phyloP scores from a whole-genome alignment of 1,284 basidiomycete genomes.

The Apiotrichum sp. region DNA sequence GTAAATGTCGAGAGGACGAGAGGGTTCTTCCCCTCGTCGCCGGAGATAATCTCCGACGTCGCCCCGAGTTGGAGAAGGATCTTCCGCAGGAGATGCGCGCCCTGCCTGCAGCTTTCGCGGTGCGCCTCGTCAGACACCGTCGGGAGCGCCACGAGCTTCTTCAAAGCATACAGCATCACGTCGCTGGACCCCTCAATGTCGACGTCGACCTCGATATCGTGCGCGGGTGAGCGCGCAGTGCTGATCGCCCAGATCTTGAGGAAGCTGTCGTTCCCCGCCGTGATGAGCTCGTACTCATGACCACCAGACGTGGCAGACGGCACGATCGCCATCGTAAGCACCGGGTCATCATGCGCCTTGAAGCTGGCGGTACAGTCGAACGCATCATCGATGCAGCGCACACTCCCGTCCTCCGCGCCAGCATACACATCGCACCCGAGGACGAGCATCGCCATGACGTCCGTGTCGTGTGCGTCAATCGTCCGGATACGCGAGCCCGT shows the following conservation, averaged over 20 bases:
- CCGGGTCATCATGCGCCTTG: slow-evolving; percentile 70
- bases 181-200: slow-evolving; percentile 44
- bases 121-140: slow-evolving; percentile 70
- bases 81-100: slow-evolving; percentile 82
- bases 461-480: slow-evolving; percentile 78
- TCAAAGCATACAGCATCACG: slow-evolving; percentile 59
- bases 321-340: slow-evolving; percentile 63
- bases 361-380: slow-evolving; percentile 79
- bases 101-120: slow-evolving; percentile 77
- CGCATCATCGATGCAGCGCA: slow-evolving; percentile 72
- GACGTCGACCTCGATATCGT: slow-evolving; percentile 15
- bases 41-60: slow-evolving; percentile 55
- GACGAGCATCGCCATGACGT: slow-evolving; percentile 72
- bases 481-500: slow-evolving; percentile 78
- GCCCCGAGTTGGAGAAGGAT: slow-evolving; percentile 81
- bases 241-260: slow-evolving; percentile 58
- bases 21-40: slow-evolving; percentile 63
- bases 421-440: slow-evolving; percentile 72
- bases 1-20: slow-evolving; percentile 79
- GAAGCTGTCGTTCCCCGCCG: slow-evolving; percentile 76
- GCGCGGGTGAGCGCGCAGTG: not conserved
- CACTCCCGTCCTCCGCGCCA: slow-evolving; percentile 71
- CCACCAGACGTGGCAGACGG: slow-evolving; percentile 10
- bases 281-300: slow-evolving; percentile 54
- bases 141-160: slow-evolving; percentile 78